Conservation (phyloP, 2,329 filamentous ascomycete species). For the Xenosphaeropsis pyriputrescens region DNA sequence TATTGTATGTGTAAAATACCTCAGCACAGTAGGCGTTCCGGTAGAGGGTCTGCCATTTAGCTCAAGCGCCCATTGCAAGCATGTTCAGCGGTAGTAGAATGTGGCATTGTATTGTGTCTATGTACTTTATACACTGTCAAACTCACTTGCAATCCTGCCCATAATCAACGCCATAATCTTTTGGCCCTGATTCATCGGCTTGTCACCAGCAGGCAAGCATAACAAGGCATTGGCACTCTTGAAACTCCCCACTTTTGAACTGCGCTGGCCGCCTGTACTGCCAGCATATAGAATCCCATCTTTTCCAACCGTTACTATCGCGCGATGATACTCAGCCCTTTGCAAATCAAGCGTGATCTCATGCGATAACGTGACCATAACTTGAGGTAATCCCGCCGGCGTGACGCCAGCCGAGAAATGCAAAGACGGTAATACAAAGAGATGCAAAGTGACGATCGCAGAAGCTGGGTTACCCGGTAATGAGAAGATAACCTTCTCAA, state of each 20-base stretch:
- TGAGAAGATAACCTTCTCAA: constrained; percentile 66
- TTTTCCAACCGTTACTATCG: constrained; percentile 46
- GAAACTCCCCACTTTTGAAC: constrained; percentile 78
- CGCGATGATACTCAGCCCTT: constrained; percentile 84
- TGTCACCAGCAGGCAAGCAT: constrained; percentile 52
- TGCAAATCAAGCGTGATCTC: constrained; percentile 60
- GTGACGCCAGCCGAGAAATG: constrained; percentile 60
- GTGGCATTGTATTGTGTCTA: neutral
- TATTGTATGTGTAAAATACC: constrained; percentile 1
- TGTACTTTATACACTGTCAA: neutral
- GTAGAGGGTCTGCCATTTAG: neutral
- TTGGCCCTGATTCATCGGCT: constrained; percentile 51
- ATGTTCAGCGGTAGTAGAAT: too few species aligned
- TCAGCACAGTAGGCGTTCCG: neutral
- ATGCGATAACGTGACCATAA: constrained; percentile 58
- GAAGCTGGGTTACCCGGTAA: constrained; percentile 90
- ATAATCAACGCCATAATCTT: constrained; percentile 71
- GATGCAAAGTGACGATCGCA: constrained; percentile 81
- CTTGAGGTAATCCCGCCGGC: constrained; percentile 53
- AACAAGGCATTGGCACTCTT: constrained; percentile 79
- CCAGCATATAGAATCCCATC: constrained; percentile 37
- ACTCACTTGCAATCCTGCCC: constrained; percentile 24
- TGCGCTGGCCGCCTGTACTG: constrained; percentile 83
- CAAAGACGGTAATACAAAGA: constrained; percentile 82
- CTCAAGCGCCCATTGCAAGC: too few species aligned